A percentile compares a stretch with the other conserved stretches of the same genome.
phyloP scores from a whole-genome alignment of 495 filamentous ascomycete species.

The Neurospora sp. region DNA sequence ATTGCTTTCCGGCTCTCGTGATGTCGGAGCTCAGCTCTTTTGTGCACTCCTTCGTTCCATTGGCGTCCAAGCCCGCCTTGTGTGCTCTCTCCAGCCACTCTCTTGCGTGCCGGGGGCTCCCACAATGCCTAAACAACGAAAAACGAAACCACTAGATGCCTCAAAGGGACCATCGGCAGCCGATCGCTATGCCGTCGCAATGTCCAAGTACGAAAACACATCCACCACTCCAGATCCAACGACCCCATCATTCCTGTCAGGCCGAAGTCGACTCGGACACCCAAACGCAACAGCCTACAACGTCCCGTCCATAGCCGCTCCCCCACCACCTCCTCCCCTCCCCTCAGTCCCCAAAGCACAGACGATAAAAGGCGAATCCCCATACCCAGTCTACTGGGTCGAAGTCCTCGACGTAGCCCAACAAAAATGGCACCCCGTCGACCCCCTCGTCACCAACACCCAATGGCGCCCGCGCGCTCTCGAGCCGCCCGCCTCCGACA shows the following conservation, averaged over 20 bases:
- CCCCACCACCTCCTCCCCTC: slow-evolving; percentile 13
- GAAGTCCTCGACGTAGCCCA: slow-evolving; percentile 76
- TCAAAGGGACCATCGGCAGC: slow-evolving; percentile 7
- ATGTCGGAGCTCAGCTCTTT: slow-evolving; percentile 83
- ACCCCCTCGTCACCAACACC: slow-evolving; percentile 71
- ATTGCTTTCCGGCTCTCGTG: slow-evolving; percentile 64
- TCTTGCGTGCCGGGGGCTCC: slow-evolving; percentile 53
- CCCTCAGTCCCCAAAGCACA: slow-evolving; percentile 23
- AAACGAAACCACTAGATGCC: slow-evolving; percentile 10
- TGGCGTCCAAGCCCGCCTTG: slow-evolving; percentile 74
- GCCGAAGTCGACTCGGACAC: slow-evolving; percentile 32
- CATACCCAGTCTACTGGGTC: slow-evolving; percentile 84
- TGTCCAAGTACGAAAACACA: slow-evolving; percentile 23
- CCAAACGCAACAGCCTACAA: slow-evolving; percentile 30
- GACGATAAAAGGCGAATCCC: slow-evolving; percentile 46
- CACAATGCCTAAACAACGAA: slow-evolving; percentile 37
- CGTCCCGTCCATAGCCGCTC: slow-evolving; percentile 17
- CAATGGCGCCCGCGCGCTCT: slow-evolving; percentile 60
- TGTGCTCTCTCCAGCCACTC: slow-evolving; percentile 84
- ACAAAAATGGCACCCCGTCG: slow-evolving; percentile 85
- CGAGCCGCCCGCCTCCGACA: slow-evolving; percentile 70
- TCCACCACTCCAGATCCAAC: slow-evolving; percentile 6
- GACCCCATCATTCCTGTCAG: slow-evolving; percentile 7
- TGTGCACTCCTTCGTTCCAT: slow-evolving; percentile 72
- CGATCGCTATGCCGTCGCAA: slow-evolving; percentile 23